Evolutionary conservation across 495 filamentous ascomycete species (phyloP).

Genomic region (Chaetomium fimeti): DNA sequence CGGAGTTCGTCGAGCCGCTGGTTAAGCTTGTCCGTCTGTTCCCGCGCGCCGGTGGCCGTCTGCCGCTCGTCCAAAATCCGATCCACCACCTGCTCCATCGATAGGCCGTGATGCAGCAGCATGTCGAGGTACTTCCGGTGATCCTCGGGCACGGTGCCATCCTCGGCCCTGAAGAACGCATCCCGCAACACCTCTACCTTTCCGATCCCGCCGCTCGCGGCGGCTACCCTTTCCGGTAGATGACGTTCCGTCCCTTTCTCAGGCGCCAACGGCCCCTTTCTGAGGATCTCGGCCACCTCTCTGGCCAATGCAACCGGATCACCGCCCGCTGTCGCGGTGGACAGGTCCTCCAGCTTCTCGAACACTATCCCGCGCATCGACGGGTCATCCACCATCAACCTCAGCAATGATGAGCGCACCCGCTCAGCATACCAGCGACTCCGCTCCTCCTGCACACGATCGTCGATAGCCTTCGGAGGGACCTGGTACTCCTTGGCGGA

Average conservation of each 20-base stretch:
- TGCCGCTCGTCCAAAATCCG: slow-evolving; percentile 41
- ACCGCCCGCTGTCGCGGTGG: not conserved
- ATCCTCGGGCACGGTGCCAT: slow-evolving; percentile 24
- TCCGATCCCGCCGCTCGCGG: slow-evolving; percentile 21
- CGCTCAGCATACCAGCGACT: slow-evolving; percentile 46
- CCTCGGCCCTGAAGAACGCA: slow-evolving; percentile 36
- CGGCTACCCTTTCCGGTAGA: slow-evolving; percentile 28
- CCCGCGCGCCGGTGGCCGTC: slow-evolving; percentile 31
- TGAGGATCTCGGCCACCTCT: slow-evolving; percentile 32
- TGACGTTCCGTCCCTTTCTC: slow-evolving; percentile 9
- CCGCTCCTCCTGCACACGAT: slow-evolving; percentile 44
- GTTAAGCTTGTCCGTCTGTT: slow-evolving; percentile 38
- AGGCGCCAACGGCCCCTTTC: slow-evolving; percentile 6
- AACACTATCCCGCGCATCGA: slow-evolving; percentile 21
- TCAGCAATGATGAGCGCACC: slow-evolving; percentile 35
- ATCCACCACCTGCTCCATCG: slow-evolving; percentile 42
- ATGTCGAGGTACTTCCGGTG: slow-evolving; percentile 44
- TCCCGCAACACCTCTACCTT: slow-evolving; percentile 36
- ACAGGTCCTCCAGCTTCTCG: slow-evolving; percentile 32
- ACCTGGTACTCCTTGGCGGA: slow-evolving; percentile 40
- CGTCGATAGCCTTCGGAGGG: slow-evolving; percentile 41
- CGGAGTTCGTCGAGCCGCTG: slow-evolving; percentile 44
- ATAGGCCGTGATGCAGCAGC: slow-evolving; percentile 31
- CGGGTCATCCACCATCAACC: slow-evolving; percentile 35
- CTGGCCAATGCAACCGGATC: slow-evolving; percentile 19